phyloP scores from a whole-genome alignment of 352 stramenopile species.

The Pythium apleroticum region DNA sequence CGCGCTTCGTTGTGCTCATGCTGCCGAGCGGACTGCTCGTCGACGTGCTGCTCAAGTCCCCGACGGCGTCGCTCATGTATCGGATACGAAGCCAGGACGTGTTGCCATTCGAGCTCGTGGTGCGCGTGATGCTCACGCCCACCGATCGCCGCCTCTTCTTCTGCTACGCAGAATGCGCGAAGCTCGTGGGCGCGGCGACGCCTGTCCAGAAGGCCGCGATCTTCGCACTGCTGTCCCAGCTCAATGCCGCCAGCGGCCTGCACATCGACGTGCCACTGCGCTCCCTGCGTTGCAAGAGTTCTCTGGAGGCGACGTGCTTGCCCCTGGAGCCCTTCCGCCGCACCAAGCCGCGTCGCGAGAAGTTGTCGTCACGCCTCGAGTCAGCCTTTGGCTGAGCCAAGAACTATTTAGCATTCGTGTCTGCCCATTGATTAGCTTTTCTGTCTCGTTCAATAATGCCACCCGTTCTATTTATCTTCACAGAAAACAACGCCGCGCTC shows the following conservation, averaged over 20 bases:
- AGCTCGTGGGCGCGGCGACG: conserved; percentile 47
- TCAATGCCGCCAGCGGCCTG: conserved; percentile 51
- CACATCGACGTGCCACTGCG: conserved; percentile 59
- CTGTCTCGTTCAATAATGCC: not conserved
- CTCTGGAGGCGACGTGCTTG: conserved; percentile 34
- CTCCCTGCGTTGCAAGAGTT: conserved; percentile 64
- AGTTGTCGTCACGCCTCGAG: conserved; percentile 29
- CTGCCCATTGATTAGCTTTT: not conserved
- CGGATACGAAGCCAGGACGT: conserved; percentile 20
- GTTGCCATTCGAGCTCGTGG: conserved; percentile 30
- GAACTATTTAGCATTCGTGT: not conserved
- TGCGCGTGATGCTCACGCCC: conserved; percentile 57
- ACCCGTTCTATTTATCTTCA: conserved; percentile 13
- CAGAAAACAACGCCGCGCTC: conserved; percentile 13
- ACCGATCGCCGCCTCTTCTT: conserved; percentile 33
- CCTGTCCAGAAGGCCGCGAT: conserved; percentile 50
- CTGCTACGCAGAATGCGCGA: conserved; percentile 66
- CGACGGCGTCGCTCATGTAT: conserved; percentile 26
- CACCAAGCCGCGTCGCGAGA: conserved; percentile 12
- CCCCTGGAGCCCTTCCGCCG: conserved; percentile 21
- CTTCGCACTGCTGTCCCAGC: conserved; percentile 45
- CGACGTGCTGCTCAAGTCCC: conserved; percentile 23
- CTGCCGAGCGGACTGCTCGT: conserved; percentile 45
- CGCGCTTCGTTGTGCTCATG: conserved; percentile 69
- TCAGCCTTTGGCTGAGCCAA: conserved; percentile 23